Percentiles rank a stretch among this genome's conserved stretches.
These are phyloP conservation scores for Suillus luteus DNA, from an alignment of 768 basidiomycete species.

Conservation along the genomic window DNA sequence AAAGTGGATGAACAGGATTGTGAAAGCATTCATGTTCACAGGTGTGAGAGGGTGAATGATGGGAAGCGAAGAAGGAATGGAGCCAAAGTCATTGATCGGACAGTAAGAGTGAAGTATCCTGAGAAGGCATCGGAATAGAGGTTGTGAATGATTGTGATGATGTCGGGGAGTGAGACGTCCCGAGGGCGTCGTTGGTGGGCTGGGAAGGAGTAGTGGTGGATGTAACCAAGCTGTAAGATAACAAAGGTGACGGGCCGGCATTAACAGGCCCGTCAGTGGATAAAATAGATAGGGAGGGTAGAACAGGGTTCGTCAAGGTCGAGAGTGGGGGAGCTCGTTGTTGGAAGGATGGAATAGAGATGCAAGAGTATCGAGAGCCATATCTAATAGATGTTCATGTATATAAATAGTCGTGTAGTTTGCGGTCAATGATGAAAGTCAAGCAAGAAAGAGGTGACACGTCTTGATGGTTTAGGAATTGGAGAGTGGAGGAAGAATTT, in stretches of 20 bases:
- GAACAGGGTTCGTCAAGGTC: background rate
- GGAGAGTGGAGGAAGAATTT: no score
- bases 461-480: no score
- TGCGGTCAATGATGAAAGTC: background rate
- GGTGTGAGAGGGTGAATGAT: background rate
- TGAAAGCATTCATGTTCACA: background rate
- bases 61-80: background rate
- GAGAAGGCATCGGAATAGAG: background rate
- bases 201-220: background rate
- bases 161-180: background rate
- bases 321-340: background rate
- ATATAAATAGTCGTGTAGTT: conserved; percentile 1
- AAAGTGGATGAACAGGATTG: background rate
- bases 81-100: background rate
- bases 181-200: background rate
- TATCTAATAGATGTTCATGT: conserved; percentile 2
- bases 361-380: background rate
- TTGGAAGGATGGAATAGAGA: background rate
- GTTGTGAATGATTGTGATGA: background rate
- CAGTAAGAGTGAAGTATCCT: background rate
- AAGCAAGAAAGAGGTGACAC: no score
- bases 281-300: background rate
- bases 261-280: background rate
- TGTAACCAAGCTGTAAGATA: background rate
- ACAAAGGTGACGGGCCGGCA: background rate